These are phyloP conservation scores for Lanzia echinophila DNA, from an alignment of 2,329 filamentous ascomycete genomes.

Conservation along the genomic window DNA sequence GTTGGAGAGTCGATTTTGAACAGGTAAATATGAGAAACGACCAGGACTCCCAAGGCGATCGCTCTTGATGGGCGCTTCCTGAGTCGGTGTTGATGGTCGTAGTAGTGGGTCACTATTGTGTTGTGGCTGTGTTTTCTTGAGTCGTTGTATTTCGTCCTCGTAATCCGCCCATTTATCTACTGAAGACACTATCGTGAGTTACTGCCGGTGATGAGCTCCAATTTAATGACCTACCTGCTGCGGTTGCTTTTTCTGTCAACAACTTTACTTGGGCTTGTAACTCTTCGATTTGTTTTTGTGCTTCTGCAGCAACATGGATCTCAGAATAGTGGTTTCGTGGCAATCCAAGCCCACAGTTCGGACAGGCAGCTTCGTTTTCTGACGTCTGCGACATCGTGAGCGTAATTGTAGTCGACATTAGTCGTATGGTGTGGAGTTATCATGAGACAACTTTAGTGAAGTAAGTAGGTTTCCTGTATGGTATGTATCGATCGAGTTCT, in stretches of 20 bases:
- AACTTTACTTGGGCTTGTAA: constrained; percentile 64
- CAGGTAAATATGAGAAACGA: constrained; percentile 25
- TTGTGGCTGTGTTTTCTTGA: constrained; percentile 39
- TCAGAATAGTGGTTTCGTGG: constrained; percentile 13
- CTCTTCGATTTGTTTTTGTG: constrained; percentile 58
- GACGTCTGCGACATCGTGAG: constrained; percentile 23
- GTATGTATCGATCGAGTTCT: not conserved
- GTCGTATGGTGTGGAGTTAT: constrained; percentile 10
- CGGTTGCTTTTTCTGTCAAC: constrained; percentile 64
- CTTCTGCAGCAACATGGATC: constrained; percentile 26
- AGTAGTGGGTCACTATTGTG: constrained; percentile 4
- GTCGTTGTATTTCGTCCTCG: constrained; percentile 64
- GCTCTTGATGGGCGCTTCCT: constrained; percentile 30
- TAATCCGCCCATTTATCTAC: constrained; percentile 68
- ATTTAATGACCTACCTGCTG: constrained; percentile 41
- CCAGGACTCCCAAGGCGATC: constrained; percentile 25
- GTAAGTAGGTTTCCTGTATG: not conserved
- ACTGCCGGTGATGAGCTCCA: not conserved
- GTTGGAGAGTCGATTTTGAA: constrained; percentile 33
- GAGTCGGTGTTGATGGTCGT: constrained; percentile 6
- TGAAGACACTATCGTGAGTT: constrained; percentile 27
- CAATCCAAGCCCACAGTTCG: constrained; percentile 29
- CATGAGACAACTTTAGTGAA: constrained; percentile 12
- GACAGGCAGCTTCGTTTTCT: constrained; percentile 18
- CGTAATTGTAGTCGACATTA: constrained; percentile 30